These are phyloP conservation scores for Piedraia hortae DNA, from an alignment of 2,329 filamentous ascomycete species.

Conservation along the genomic window DNA sequence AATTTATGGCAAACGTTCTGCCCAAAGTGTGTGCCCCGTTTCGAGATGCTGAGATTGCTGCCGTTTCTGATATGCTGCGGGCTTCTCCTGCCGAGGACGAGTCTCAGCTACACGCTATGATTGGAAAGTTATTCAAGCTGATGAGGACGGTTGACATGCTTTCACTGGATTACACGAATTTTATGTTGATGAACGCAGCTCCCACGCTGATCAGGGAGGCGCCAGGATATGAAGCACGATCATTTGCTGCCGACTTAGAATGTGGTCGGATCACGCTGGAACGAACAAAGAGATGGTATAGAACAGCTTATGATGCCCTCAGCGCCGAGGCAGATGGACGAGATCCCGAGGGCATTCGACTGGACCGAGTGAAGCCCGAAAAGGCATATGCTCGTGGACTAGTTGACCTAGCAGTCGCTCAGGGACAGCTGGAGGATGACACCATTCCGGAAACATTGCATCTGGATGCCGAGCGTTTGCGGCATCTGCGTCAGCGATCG, in stretches of 20 bases:
- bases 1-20: conserved; percentile 44
- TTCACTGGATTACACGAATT: conserved; percentile 60
- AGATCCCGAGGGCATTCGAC: conserved; percentile 38
- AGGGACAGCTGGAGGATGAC: conserved; percentile 23
- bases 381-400: conserved; percentile 53
- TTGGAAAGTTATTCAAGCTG: conserved; percentile 48
- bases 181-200: conserved; percentile 42
- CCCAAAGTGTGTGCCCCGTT: conserved; percentile 59
- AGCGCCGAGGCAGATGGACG: conserved; percentile 36
- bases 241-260: conserved; percentile 38
- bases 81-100: conserved; percentile 7
- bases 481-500: conserved; percentile 27
- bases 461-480: conserved; percentile 38
- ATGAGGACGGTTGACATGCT: conserved; percentile 51
- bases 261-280: conserved; percentile 26
- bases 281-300: conserved; percentile 39
- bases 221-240: conserved; percentile 43
- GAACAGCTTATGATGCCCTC: conserved; percentile 33
- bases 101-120: conserved; percentile 31
- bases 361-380: conserved; percentile 36
- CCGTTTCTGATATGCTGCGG: conserved; percentile 30
- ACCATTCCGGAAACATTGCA: conserved; percentile 46
- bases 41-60: conserved; percentile 48
- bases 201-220: conserved; percentile 45
- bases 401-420: conserved; percentile 45